These are phyloP conservation scores for Backusella circina DNA, from an alignment of 192 early-diverging fungal genomes.

Conservation along the genomic window DNA sequence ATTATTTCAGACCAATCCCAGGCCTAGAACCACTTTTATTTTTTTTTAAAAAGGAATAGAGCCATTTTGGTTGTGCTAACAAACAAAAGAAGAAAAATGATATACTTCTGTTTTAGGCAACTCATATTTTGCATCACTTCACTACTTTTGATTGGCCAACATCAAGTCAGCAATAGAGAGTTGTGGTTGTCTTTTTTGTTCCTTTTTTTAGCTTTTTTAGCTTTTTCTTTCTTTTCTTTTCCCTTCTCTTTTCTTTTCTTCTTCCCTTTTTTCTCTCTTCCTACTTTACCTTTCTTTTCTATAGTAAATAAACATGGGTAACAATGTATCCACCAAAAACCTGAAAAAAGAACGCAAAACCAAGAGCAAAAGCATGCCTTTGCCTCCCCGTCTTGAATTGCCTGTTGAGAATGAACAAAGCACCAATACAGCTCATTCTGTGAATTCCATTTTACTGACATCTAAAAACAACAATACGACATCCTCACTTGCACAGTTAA, in stretches of 20 bases:
- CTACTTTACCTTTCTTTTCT: background rate
- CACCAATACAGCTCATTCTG: constrained; percentile 33
- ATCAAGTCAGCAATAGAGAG: background rate
- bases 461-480: constrained; percentile 5
- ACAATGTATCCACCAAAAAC: background rate
- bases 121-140: background rate
- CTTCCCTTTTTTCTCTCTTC: background rate
- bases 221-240: background rate
- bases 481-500: constrained; percentile 18
- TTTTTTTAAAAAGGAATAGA: background rate
- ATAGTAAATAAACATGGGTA: constrained; percentile 2
- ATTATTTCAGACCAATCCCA: background rate
- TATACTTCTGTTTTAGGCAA: background rate
- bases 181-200: background rate
- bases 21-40: background rate
- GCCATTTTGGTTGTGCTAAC: background rate
- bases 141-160: background rate
- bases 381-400: constrained; percentile 10
- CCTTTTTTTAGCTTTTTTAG: background rate
- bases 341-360: constrained; percentile 12
- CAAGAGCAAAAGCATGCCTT: background rate
- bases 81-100: background rate
- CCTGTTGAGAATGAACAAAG: constrained; percentile 30
- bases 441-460: constrained; percentile 31
- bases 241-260: background rate